These are phyloP conservation scores for Hibiscus syriacus DNA, from an alignment of 345 rosid genomes.

Conservation along the genomic window DNA sequence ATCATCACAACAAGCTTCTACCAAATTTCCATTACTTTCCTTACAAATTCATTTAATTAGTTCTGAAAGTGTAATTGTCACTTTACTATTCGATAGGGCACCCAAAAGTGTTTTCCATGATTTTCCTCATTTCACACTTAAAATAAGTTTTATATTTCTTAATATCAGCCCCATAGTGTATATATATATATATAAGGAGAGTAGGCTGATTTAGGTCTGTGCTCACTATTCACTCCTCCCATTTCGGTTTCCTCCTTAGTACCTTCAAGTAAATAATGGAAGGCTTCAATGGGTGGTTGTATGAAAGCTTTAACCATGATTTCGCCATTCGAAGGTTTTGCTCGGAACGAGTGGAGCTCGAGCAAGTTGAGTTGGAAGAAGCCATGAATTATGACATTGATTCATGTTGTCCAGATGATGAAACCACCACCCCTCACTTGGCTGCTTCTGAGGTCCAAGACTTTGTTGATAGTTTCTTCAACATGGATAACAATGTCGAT, in stretches of 20 bases:
- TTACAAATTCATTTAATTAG: no score
- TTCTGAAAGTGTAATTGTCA: no score
- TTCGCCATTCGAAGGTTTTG: conserved; percentile 57
- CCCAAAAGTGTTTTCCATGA: no score
- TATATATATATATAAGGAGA: neutral
- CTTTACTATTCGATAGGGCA: neutral
- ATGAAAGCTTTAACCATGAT: conserved; percentile 39
- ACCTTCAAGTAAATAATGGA: conserved; percentile 30
- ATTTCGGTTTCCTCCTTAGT: neutral
- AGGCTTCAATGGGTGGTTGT: conserved; percentile 25
- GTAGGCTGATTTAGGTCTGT: neutral
- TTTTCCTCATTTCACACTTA: no score
- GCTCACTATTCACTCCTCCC: neutral
- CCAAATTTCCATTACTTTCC: neutral
- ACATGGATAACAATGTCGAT: conserved; percentile 23
- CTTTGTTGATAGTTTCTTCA: conserved; percentile 54
- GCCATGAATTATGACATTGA: conserved; percentile 22
- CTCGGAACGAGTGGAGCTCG: conserved; percentile 48
- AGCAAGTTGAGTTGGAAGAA: conserved; percentile 32
- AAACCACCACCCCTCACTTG: conserved; percentile 16
- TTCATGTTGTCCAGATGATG: conserved; percentile 15
- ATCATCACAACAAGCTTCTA: neutral
- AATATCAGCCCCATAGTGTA: no score
- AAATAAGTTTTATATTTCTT: no score
- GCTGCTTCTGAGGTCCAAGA: conserved; percentile 45